Percentiles rank a stretch among this genome's conserved stretches.
Evolutionary conservation across 495 filamentous ascomycete species (phyloP).

Genomic region (Penicillium arizonense): DNA sequence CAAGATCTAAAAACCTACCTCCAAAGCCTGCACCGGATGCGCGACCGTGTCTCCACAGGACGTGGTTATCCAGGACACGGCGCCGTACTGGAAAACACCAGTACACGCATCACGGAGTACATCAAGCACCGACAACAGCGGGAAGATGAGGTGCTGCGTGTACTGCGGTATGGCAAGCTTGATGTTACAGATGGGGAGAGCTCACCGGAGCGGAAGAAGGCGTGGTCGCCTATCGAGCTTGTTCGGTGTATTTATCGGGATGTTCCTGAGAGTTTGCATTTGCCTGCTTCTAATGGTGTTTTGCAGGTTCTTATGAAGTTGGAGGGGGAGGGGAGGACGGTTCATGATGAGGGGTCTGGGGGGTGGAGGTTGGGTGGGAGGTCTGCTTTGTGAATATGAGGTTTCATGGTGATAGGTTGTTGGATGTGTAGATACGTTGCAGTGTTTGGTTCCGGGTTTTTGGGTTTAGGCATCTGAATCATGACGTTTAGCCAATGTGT

Average conservation of each 20-base stretch:
- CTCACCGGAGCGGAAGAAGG: slow-evolving; percentile 27
- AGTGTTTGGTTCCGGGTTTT: too few relatives aligned
- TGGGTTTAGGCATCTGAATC: too few relatives aligned
- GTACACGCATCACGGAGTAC: slow-evolving; percentile 70
- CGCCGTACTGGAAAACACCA: slow-evolving; percentile 64
- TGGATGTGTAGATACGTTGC: too few relatives aligned
- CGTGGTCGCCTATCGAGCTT: slow-evolving; percentile 73
- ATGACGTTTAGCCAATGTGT: too few relatives aligned
- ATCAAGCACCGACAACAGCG: slow-evolving; percentile 75
- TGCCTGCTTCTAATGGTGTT: slow-evolving; percentile 68
- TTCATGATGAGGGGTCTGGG: slow-evolving; percentile 44
- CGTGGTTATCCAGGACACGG: slow-evolving; percentile 92
- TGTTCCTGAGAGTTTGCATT: slow-evolving; percentile 71
- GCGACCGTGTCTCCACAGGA: slow-evolving; percentile 52
- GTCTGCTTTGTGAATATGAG: slow-evolving; percentile 24
- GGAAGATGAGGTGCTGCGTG: slow-evolving; percentile 76
- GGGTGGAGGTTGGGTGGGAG: slow-evolving; percentile 49
- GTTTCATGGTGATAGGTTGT: too few relatives aligned
- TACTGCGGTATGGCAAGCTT: slow-evolving; percentile 49
- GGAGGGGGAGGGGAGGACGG: slow-evolving; percentile 61
- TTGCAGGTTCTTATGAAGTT: slow-evolving; percentile 69
- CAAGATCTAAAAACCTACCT: slow-evolving; percentile 78
- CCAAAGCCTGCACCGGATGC: slow-evolving; percentile 70
- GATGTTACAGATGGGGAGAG: slow-evolving; percentile 31
- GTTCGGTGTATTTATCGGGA: slow-evolving; percentile 83